Base-by-base conservation (phyloP, 2,329 filamentous ascomycete genomes). In the Beauveria bassiana region DNA sequence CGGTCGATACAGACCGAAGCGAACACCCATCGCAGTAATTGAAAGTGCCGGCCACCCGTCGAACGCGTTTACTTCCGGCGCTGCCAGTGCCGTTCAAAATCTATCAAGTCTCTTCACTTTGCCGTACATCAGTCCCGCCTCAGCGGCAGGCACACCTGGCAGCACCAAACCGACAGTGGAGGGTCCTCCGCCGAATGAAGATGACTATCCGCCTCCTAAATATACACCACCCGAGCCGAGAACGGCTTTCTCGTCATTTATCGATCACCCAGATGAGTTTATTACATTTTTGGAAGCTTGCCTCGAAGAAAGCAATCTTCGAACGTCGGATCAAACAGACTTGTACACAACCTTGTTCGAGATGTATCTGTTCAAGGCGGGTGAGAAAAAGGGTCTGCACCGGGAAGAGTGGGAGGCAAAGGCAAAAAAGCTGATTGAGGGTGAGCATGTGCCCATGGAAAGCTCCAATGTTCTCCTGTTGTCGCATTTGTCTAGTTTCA, bases 301-400 rank as follows among this genome's bases (percentile, higher is more conserved):
- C 64, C 83, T 96, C 5, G 78, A 86, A 55, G 87, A 92, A 62
- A 79, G 86, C 22, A 81, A 83, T 24, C 74, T 96, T n/a, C 86
- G 85, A 22, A 81, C 89, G 42, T 82, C 86, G 9, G 90, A 97
- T 70, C 89, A 86, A 65, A 84, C 88, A 1, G 96, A 99, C 72
- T 81, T 99, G 18, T 95, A 95, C 70, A 98, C 93, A 0, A 97
- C 96, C 0, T 74, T 99, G 16, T 98, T 99, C 70, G 96, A 99
- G 73, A 98, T 99, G 89, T 99, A 98, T 70, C 79, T 99, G 9
- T 90, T 96, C 73, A 95, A 92, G 68, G 90, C 93, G 24, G 89
- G 86, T 63, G 85, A 87, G 62, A 88, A 88, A 69, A 90, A 87
- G 68, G 87, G 87, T 10, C 78, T 80, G 52, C 74, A 73, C 71